Conservation (phyloP, 2,329 filamentous ascomycete species). For the Fusarium sp. region DNA sequence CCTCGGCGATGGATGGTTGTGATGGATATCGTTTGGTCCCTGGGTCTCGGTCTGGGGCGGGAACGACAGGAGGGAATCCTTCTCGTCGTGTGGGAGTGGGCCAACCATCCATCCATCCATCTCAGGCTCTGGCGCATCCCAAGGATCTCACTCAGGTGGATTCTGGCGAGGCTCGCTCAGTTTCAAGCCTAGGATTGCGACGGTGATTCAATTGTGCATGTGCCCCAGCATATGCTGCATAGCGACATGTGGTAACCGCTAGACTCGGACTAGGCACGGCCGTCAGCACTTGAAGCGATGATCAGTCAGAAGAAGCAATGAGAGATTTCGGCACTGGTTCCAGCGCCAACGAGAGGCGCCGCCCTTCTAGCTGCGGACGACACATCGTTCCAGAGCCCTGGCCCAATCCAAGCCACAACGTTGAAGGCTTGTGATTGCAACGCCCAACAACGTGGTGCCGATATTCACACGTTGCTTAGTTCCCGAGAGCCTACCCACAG, state of each 20-base stretch:
- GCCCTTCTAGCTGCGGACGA: not conserved
- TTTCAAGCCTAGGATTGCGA: conserved; percentile 9
- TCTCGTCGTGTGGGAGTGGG: conserved; percentile 18
- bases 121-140: not conserved
- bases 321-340: conserved; percentile 25
- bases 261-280: conserved; percentile 24
- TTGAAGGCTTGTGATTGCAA: conserved; percentile 1
- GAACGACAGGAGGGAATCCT: conserved; percentile 28
- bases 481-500: not conserved
- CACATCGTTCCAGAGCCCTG: not conserved
- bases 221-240: conserved; percentile 7
- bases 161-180: conserved; percentile 3
- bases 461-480: not conserved
- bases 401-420: conserved; percentile 15
- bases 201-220: conserved; percentile 15
- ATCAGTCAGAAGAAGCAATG: conserved; percentile 27
- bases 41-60: conserved; percentile 7
- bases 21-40: conserved; percentile 9
- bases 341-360: not conserved
- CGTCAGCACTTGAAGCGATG: conserved; percentile 35
- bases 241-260: conserved; percentile 27
- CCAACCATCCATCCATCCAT: not conserved
- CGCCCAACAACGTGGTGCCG: not conserved
- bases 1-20: conserved; percentile 11
- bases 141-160: not conserved